These are phyloP conservation scores for Danielia reshetovae DNA, from an alignment of 805 yeast genomes.

Conservation along the genomic window DNA sequence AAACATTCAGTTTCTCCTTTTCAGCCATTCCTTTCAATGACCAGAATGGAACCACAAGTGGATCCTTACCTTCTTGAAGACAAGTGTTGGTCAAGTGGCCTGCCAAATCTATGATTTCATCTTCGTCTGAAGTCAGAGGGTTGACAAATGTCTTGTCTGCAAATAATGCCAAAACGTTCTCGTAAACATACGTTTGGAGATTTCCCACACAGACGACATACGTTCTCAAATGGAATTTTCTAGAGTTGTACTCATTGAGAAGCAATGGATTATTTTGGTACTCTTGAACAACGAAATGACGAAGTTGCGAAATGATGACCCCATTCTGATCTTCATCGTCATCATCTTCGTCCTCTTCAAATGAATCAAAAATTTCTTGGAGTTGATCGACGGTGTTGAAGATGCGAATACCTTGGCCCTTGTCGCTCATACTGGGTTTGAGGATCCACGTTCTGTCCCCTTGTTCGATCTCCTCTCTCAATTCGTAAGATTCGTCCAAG, in stretches of 20 bases:
- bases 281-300: conserved; percentile 89
- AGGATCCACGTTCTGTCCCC: conserved; percentile 75
- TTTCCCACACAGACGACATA: conserved; percentile 77
- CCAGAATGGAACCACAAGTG: conserved; percentile 64
- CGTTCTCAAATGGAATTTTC: conserved; percentile 86
- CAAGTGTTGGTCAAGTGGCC: conserved; percentile 96
- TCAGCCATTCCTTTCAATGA: conserved; percentile 40
- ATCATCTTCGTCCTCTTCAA: conserved; percentile 68
- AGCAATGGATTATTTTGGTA: conserved; percentile 70
- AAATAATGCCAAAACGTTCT: conserved; percentile 76
- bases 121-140: conserved; percentile 23
- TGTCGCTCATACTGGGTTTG: conserved; percentile 96
- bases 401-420: conserved; percentile 91
- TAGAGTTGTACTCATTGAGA: conserved; percentile 51
- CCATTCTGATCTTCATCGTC: conserved; percentile 57
- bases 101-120: conserved; percentile 42
- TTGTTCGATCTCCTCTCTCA: conserved; percentile 68
- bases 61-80: conserved; percentile 55
- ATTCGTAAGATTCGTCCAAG: conserved; percentile 86
- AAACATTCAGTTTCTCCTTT: conserved; percentile 35
- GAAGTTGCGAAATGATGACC: conserved; percentile 76
- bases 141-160: conserved; percentile 50
- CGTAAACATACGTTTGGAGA: conserved; percentile 73
- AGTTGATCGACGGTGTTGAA: conserved; percentile 76
- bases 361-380: conserved; percentile 78